phyloP scores from a whole-genome alignment of 345 rosid species.

The Brassica nigra region DNA sequence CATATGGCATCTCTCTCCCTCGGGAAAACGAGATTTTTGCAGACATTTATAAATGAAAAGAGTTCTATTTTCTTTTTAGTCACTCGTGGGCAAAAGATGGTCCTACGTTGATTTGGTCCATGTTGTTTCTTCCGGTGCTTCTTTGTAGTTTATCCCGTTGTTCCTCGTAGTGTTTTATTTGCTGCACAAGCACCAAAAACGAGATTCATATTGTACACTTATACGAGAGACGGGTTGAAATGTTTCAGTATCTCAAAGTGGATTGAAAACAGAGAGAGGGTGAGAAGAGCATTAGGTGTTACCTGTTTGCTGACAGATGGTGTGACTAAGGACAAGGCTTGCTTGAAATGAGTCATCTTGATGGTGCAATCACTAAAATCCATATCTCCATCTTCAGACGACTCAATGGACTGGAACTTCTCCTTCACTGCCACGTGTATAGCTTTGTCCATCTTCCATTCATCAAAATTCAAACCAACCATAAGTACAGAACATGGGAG shows the following conservation, averaged over 20 bases:
- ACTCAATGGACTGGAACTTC: conserved; percentile 30
- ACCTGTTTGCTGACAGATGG: conserved; percentile 47
- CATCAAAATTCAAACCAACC: neutral
- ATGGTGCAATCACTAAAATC: conserved; percentile 43
- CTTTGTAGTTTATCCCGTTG: conserved; percentile 46
- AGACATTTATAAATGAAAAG: neutral
- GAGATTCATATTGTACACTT: neutral
- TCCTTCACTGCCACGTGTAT: conserved; percentile 69
- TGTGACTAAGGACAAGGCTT: no score
- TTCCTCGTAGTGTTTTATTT: conserved; percentile 19
- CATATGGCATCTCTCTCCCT: no score
- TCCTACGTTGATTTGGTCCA: conserved; percentile 24
- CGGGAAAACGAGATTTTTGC: no score
- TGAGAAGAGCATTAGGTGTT: conserved; percentile 6
- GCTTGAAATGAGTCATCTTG: conserved; percentile 55
- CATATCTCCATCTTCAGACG: conserved; percentile 16
- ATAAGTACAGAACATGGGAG: neutral
- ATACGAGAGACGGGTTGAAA: neutral
- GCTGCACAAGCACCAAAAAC: conserved; percentile 28
- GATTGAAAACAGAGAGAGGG: neutral
- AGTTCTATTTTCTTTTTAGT: neutral
- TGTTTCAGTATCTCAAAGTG: neutral
- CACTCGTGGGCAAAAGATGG: conserved; percentile 23
- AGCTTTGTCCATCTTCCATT: conserved; percentile 65
- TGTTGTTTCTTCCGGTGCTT: conserved; percentile 12